These are phyloP conservation scores for Aureobasidium sp. DNA, from an alignment of 2,329 filamentous ascomycete genomes.

Conservation along the genomic window DNA sequence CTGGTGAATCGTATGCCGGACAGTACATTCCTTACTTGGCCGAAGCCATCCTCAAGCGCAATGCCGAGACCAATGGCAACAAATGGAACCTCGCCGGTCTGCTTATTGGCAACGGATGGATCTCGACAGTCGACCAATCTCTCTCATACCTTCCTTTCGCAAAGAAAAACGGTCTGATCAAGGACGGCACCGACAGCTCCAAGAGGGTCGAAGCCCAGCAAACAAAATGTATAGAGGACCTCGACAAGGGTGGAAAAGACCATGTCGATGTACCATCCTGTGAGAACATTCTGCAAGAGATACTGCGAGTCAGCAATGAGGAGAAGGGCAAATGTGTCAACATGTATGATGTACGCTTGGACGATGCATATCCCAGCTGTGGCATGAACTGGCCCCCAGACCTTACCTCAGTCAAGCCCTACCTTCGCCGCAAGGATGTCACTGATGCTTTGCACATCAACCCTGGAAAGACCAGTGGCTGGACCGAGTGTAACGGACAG, in stretches of 20 bases:
- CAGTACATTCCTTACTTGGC: slow-evolving; percentile 97
- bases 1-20: slow-evolving; percentile 91
- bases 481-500: slow-evolving; percentile 80
- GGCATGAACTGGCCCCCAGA: slow-evolving; percentile 99
- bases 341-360: slow-evolving; percentile 93
- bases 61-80: slow-evolving; percentile 47
- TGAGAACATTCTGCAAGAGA: slow-evolving; percentile 66
- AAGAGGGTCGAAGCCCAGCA: slow-evolving; percentile 62
- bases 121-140: slow-evolving; percentile 85
- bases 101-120: slow-evolving; percentile 96
- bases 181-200: slow-evolving; percentile 57
- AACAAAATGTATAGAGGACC: slow-evolving; percentile 56
- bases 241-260: slow-evolving; percentile 53
- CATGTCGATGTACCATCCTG: slow-evolving; percentile 64
- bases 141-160: slow-evolving; percentile 76
- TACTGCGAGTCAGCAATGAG: slow-evolving; percentile 58
- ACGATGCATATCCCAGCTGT: slow-evolving; percentile 72
- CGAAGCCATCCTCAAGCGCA: slow-evolving; percentile 81
- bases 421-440: slow-evolving; percentile 78
- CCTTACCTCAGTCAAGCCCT: slow-evolving; percentile 67
- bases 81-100: slow-evolving; percentile 77
- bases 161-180: slow-evolving; percentile 66
- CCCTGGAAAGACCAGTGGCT: slow-evolving; percentile 73
- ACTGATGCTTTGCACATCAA: slow-evolving; percentile 74
- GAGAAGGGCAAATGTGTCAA: slow-evolving; percentile 65